Evolutionary conservation across 345 rosid species (phyloP), one percentile per base, ranked within the genome.

Genomic region (Theobroma cacao): DNA sequence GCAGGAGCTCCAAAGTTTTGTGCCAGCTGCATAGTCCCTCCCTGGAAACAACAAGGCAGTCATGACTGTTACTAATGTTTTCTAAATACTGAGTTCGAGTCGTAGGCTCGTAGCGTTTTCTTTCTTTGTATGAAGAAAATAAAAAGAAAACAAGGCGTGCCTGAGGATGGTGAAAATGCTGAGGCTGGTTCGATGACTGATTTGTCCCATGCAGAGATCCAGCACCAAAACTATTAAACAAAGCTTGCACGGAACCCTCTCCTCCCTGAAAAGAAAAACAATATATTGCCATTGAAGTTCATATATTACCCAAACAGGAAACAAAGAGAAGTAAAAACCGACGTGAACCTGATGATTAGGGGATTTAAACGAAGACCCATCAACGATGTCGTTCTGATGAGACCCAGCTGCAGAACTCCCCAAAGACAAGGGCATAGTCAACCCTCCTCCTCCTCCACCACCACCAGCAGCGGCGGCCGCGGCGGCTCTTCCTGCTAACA

Each of bases 141-240:
- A 40, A 45, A 43, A 64, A 67, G 55, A 69, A 67, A 67, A 24
- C 13, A 31, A 48, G 28, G 36, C 50, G 24, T 79, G 18, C 89
- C 90, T 82, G 93, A 76, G 89, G 84, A 65, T 88, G 91, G 43
- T 90, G 89, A 69, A 92, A 90, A 87, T 86, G 93, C 62, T 80
- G 87, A 2, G 84, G 5, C 63, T 78, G 88, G 79, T 52, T 75
- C 20, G 82, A 52, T 17, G 79, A 38, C 48, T 82, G 88, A 52
- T 82, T 82, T 7, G 72, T 26, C 43, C 88, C 93, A 52, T 88
- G 90, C 78, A 91, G 84, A 56, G 97, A 74, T 79, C 91, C 86
- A 22, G 85, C 75, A 52, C 82, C 85, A 72, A 91, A 94, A 48
- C 92, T 94, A 67, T 82, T 92, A 34, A 65, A 92, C 77, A 90